Evolutionary conservation across 2,329 filamentous ascomycete genomes (phyloP).

Genomic region (Leptographium flavum): DNA sequence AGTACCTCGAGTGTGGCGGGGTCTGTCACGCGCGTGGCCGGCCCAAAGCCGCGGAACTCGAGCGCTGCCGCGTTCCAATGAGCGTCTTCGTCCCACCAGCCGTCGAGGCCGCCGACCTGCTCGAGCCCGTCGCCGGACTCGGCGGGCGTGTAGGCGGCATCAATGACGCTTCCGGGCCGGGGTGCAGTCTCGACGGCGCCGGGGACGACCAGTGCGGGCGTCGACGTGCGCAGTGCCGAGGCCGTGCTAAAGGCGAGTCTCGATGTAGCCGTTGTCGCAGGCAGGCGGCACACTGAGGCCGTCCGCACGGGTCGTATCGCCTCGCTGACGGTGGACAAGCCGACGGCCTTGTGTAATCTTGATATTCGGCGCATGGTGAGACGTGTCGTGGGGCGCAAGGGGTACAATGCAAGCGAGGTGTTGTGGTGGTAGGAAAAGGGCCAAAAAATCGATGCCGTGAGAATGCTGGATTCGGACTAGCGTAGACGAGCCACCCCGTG

Average conservation of each 20-base stretch:
- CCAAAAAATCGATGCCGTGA: neutral
- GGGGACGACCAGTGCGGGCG: slow-evolving; percentile 12
- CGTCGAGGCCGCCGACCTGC: slow-evolving; percentile 28
- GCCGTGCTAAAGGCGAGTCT: slow-evolving; percentile 4
- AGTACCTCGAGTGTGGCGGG: slow-evolving; percentile 30
- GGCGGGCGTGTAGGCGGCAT: slow-evolving; percentile 32
- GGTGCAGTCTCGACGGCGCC: slow-evolving; percentile 14
- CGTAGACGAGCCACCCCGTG: too few species aligned
- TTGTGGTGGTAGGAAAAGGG: neutral
- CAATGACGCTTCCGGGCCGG: slow-evolving; percentile 16
- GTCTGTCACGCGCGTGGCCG: slow-evolving; percentile 25
- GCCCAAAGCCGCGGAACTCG: slow-evolving; percentile 29
- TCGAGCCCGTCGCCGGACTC: slow-evolving; percentile 28
- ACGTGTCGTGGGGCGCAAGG: neutral
- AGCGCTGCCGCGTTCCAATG: slow-evolving; percentile 36
- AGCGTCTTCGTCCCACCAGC: slow-evolving; percentile 40
- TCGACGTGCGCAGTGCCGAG: neutral
- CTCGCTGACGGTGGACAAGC: neutral
- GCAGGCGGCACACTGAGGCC: neutral
- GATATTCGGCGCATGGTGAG: slow-evolving; percentile 28
- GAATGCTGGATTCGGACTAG: neutral
- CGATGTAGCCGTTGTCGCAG: too few species aligned
- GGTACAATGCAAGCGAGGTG: too few species aligned
- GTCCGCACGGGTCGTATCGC: neutral
- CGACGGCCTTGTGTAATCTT: slow-evolving; percentile 15